phyloP scores from a whole-genome alignment of 768 basidiomycete species.

The Rhodocollybia butyracea region DNA sequence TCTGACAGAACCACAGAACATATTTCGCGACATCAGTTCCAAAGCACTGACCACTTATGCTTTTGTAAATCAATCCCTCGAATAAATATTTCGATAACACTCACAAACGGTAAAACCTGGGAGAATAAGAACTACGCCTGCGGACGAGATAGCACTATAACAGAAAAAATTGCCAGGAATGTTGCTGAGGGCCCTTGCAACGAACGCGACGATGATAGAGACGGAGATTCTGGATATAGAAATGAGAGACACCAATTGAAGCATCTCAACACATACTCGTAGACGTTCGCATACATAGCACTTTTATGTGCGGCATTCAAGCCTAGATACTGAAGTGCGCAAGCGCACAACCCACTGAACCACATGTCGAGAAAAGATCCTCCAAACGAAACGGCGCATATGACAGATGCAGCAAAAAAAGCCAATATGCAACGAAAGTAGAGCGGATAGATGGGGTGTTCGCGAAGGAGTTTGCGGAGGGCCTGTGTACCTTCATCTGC shows the following conservation, averaged over 20 bases:
- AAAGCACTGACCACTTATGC: slow-evolving; percentile 70
- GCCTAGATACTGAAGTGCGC: slow-evolving; percentile 74
- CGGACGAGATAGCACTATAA: slow-evolving; percentile 86
- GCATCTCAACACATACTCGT: slow-evolving; percentile 70
- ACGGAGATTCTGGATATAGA: slow-evolving; percentile 63
- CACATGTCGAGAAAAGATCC: slow-evolving; percentile 82
- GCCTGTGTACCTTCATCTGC: slow-evolving; percentile 68
- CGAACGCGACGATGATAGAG: slow-evolving; percentile 80
- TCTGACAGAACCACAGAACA: slow-evolving; percentile 78
- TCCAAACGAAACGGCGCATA: slow-evolving; percentile 81
- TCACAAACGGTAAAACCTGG: slow-evolving; percentile 82
- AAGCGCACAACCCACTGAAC: slow-evolving; percentile 69
- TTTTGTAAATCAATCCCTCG: neutral
- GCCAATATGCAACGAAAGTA: slow-evolving; percentile 69
- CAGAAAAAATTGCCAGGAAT: slow-evolving; percentile 77
- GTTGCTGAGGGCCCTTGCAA: slow-evolving; percentile 74
- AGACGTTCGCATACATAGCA: slow-evolving; percentile 91
- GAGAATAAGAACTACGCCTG: slow-evolving; percentile 86
- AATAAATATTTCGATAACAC: slow-evolving; percentile 20
- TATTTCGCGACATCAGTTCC: slow-evolving; percentile 77
- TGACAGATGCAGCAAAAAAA: slow-evolving; percentile 74
- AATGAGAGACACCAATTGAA: neutral
- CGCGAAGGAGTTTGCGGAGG: slow-evolving; percentile 59
- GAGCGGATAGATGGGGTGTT: slow-evolving; percentile 67
- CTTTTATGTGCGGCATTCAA: slow-evolving; percentile 82